phyloP scores from a whole-genome alignment of 176 grass and related monocot genomes.

The Carex cristatella region DNA sequence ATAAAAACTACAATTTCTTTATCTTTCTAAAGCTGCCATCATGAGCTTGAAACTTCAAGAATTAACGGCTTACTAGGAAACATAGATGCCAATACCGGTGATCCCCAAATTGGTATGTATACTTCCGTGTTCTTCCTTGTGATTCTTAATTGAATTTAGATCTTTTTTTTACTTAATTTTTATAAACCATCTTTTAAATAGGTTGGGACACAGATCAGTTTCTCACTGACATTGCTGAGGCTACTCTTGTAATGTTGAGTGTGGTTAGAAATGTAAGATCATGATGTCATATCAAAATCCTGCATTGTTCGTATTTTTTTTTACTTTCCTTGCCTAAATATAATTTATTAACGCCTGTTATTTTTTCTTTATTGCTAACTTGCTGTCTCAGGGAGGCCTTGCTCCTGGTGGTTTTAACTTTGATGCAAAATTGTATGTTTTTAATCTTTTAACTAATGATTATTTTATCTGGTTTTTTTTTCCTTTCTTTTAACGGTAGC shows the following conservation, averaged over 20 bases:
- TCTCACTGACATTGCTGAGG: conserved; percentile 88
- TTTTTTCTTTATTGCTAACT: neutral
- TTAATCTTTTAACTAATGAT: neutral
- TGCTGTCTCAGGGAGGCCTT: conserved; percentile 63
- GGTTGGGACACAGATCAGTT: conserved; percentile 99
- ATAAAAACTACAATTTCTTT: neutral
- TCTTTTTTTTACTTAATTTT: neutral
- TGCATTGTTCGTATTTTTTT: neutral
- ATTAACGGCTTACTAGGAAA: conserved; percentile 86
- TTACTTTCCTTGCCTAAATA: neutral
- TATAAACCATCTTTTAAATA: conserved; percentile 19
- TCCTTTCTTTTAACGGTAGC: neutral
- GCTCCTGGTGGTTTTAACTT: conserved; percentile 98
- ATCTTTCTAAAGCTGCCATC: conserved; percentile 66
- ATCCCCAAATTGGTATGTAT: conserved; percentile 77
- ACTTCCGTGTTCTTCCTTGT: neutral
- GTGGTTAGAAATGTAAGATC: conserved; percentile 98
- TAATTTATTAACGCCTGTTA: neutral
- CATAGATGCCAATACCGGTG: conserved; percentile 91
- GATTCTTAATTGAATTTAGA: conserved; percentile 5
- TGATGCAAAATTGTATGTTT: conserved; percentile 80
- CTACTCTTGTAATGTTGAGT: conserved; percentile 85
- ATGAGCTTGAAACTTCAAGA: conserved; percentile 93
- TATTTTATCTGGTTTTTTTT: conserved; percentile 13
- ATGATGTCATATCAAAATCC: neutral